phyloP scores from a whole-genome alignment of 129 eudicot species.

The Artemisia tridentata region DNA sequence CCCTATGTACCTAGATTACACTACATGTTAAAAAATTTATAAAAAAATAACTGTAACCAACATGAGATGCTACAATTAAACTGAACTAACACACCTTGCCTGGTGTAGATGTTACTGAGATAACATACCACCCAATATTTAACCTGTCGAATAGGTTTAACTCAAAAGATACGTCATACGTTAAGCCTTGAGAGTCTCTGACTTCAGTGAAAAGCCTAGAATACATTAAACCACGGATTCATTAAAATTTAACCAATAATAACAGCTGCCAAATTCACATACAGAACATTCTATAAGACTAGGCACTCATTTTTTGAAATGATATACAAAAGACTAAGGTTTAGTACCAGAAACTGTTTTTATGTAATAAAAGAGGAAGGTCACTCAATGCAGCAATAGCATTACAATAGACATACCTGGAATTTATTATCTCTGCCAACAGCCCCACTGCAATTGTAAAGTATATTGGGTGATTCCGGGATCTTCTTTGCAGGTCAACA shows the following conservation, averaged over 20 bases:
- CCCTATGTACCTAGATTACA: constrained; percentile 69
- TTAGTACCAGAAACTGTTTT: not conserved
- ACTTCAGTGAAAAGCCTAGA: constrained; percentile 93
- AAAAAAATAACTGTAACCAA: not conserved
- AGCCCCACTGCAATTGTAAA: constrained; percentile 85
- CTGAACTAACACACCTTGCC: constrained; percentile 55
- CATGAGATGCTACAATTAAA: not conserved
- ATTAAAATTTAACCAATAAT: too few relatives aligned
- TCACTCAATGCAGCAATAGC: not conserved
- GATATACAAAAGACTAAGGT: not conserved
- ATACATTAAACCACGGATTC: not conserved
- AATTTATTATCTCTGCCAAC: constrained; percentile 88
- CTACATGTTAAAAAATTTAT: constrained; percentile 12
- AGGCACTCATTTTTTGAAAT: not conserved
- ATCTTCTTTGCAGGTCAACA: constrained; percentile 40
- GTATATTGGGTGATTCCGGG: constrained; percentile 70
- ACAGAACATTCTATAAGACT: not conserved
- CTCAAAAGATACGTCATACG: constrained; percentile 96
- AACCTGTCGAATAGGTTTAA: constrained; percentile 86
- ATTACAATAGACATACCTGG: constrained; percentile 50
- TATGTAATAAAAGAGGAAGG: not conserved
- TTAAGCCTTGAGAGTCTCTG: constrained; percentile 95
- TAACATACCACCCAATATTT: constrained; percentile 94
- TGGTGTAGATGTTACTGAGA: constrained; percentile 97
- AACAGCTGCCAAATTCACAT: not conserved